Percentiles rank a stretch among this genome's conserved stretches.
Conservation (phyloP, 2,329 filamentous ascomycete genomes). For the Fusarium domesticum region DNA sequence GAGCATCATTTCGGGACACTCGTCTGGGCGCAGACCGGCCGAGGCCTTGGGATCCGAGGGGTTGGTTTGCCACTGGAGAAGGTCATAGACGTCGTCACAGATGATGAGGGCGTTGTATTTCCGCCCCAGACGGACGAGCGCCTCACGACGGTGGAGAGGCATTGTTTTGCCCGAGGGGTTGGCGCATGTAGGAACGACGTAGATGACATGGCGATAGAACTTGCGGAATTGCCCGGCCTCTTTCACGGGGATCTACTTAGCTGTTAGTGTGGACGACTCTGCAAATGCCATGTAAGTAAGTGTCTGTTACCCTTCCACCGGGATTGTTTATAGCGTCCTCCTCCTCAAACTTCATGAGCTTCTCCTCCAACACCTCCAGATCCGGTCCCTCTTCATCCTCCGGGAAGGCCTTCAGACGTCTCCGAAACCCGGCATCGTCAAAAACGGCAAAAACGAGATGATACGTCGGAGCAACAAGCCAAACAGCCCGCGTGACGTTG, state of each 20-base stretch:
- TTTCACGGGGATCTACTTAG: constrained; percentile 50
- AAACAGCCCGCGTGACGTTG: constrained; percentile 68
- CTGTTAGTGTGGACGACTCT: constrained; percentile 1
- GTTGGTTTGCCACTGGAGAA: constrained; percentile 69
- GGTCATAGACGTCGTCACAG: constrained; percentile 91
- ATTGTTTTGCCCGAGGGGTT: constrained; percentile 87
- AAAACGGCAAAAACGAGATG: constrained; percentile 84
- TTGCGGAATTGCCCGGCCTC: constrained; percentile 60
- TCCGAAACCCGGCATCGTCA: constrained; percentile 71
- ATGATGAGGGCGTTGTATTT: constrained; percentile 79
- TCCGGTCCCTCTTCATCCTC: constrained; percentile 79
- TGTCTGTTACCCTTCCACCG: constrained; percentile 9
- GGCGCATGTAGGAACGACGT: constrained; percentile 81
- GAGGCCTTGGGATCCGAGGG: constrained; percentile 8
- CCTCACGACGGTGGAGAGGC: constrained; percentile 62
- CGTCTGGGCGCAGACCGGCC: constrained; percentile 27
- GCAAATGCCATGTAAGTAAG: not conserved
- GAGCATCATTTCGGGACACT: constrained; percentile 51
- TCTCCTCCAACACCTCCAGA: constrained; percentile 47
- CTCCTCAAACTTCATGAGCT: constrained; percentile 31
- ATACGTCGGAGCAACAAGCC: constrained; percentile 80
- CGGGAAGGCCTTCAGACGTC: constrained; percentile 64
- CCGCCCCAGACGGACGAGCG: constrained; percentile 73
- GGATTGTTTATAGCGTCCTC: constrained; percentile 17
- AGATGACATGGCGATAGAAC: constrained; percentile 83